Evolutionary conservation across 352 stramenopile species (phyloP), one percentile per base, ranked within the genome.

Genomic region (Thalassiosira mediterranea): DNA sequence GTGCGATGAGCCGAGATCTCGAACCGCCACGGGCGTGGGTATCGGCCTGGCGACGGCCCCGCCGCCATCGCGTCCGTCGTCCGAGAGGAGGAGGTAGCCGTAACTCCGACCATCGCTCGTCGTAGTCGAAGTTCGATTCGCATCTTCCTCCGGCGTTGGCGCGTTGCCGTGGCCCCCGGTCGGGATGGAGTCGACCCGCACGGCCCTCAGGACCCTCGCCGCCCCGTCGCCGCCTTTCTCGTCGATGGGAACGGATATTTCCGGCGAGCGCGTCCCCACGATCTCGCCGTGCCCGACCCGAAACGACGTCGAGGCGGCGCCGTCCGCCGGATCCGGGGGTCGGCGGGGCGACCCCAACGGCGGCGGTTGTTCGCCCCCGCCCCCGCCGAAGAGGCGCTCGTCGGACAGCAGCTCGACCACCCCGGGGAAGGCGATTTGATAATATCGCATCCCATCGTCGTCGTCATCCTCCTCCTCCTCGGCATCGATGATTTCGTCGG

Each of bases 201-300:
- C 87, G 0, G 54, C 74, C 52, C 21, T 47, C 4, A 75, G 31
- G 19, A 72, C 29, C 49, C 25, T 29, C 37, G 13, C 26, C n/a
- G 8, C 59, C 11, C 17, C 61, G 46, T 25, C 31, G 31, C 19
- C 26, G 10, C 26, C 31, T 19, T 29, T 25, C 10, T 29, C 26
- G 29, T 76, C 38, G 5, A 66, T 2, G 10, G 54, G 31, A 32
- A 78, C 72, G 29, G 32, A 49, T 42, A 78, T 71, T 65, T 74
- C 61, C 23, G 60, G 60, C 29, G 42, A 69, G 31, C 28, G 61
- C 32, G 66, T 80, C 59, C 37, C 63, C 4, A 91, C 69, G 31
- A 89, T 86, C 75, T 92, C 87, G 26, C 87, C 87, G 61, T 89
- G 89, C 15, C 76, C 65, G 2, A 90, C 38, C 7, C 34, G 34